phyloP scores from a whole-genome alignment of 306 rosid species.

The Rubus idaeus region DNA sequence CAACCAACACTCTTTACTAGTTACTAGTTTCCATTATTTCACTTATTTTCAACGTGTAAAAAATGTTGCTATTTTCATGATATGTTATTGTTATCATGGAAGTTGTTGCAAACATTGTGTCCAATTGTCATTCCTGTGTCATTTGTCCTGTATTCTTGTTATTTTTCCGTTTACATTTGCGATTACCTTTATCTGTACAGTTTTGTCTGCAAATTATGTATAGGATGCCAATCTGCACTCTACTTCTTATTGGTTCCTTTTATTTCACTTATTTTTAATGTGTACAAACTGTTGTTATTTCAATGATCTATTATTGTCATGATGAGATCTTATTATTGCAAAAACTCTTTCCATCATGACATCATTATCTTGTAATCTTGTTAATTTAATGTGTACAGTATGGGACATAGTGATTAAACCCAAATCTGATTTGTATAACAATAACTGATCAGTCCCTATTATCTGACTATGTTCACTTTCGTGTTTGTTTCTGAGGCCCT shows the following conservation, averaged over 20 bases:
- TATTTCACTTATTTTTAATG: not conserved
- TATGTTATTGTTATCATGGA: not conserved
- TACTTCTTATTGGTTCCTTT: not conserved
- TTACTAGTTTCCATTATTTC: not conserved
- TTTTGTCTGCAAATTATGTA: not conserved
- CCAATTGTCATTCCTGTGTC: not conserved
- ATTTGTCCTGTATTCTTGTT: not conserved
- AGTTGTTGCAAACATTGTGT: not conserved
- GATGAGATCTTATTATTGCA: not conserved
- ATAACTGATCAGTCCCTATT: not conserved
- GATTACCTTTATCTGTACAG: not conserved
- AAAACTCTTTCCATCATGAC: not conserved
- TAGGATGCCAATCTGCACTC: not conserved
- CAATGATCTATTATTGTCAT: not conserved
- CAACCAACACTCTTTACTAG: constrained; percentile 21
- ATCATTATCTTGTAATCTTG: not conserved
- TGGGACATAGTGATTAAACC: not conserved
- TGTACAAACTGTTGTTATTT: not conserved
- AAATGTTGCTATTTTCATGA: not conserved
- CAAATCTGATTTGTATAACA: not conserved
- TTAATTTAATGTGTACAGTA: not conserved
- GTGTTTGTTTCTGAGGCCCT: not conserved
- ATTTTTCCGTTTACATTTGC: not conserved
- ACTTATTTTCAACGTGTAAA: not conserved
- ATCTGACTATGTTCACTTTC: not conserved